Evolutionary conservation across 2,329 filamentous ascomycete species (phyloP).

Genomic region (Nemania diffusa): DNA sequence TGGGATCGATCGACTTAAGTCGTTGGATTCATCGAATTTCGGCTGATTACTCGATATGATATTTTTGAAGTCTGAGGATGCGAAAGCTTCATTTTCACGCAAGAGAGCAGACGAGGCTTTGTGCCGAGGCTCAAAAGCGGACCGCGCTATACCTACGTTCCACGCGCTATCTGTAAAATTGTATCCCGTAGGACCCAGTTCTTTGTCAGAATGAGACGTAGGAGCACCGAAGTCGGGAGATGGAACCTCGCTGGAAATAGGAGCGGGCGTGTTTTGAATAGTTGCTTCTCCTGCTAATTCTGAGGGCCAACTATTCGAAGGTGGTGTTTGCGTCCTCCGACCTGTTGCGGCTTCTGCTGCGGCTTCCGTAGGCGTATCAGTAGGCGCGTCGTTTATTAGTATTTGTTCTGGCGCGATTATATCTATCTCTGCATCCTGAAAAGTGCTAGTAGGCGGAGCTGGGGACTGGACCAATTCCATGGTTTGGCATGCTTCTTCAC

Average conservation of each 20-base stretch:
- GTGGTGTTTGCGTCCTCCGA: neutral
- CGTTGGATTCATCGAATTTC: constrained; percentile 1
- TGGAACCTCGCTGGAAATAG: neutral
- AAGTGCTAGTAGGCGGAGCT: constrained; percentile 26
- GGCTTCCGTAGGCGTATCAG: neutral
- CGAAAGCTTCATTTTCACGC: constrained; percentile 15
- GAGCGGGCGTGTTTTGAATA: neutral
- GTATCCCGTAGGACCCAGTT: constrained; percentile 1
- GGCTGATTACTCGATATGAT: neutral
- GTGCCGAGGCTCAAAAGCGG: constrained; percentile 5
- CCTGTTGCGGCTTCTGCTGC: neutral
- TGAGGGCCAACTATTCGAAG: neutral
- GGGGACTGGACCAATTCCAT: constrained; percentile 48
- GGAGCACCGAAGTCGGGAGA: neutral
- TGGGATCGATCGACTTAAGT: neutral
- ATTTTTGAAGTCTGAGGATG: constrained; percentile 1
- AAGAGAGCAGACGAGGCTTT: neutral
- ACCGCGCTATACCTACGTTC: neutral
- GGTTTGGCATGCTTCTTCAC: constrained; percentile 55
- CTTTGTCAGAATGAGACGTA: neutral
- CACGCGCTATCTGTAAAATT: constrained; percentile 4
- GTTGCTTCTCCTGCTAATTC: constrained; percentile 3
- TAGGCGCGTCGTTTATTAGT: neutral
- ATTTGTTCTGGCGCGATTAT: neutral
- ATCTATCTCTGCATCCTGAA: constrained; percentile 13